Percentiles rank a stretch among this genome's conserved stretches.
phyloP scores from a whole-genome alignment of 164 flowering plant genomes.

The Liriodendron chinense region DNA sequence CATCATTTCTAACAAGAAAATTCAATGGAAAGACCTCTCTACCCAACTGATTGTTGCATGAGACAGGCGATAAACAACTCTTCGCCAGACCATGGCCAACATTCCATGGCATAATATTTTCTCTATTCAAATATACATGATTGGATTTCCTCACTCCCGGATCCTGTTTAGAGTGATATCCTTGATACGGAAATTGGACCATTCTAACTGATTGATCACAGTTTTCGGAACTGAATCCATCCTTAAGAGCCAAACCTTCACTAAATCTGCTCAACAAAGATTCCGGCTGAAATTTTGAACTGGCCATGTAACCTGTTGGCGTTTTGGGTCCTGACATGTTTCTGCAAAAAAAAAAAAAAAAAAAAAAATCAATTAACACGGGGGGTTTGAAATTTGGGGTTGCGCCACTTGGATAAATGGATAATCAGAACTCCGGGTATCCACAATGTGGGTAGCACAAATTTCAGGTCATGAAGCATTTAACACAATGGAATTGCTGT shows the following conservation, averaged over 20 bases:
- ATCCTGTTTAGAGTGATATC: background rate
- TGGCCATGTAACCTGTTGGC: background rate
- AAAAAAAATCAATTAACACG: background rate
- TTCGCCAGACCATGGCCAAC: slow-evolving; percentile 1
- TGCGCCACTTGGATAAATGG: background rate
- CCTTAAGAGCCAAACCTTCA: too few relatives aligned
- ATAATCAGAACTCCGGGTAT: background rate
- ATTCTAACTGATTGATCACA: background rate
- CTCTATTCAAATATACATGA: slow-evolving; percentile 12
- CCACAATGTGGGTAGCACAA: background rate
- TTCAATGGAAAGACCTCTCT: slow-evolving; percentile 6
- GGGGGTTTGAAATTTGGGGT: background rate
- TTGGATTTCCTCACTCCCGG: background rate
- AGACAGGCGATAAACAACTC: background rate
- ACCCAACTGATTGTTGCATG: slow-evolving; percentile 10
- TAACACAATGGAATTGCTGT: background rate
- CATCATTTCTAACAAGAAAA: background rate
- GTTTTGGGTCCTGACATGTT: background rate
- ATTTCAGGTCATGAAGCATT: background rate
- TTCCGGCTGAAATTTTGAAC: background rate
- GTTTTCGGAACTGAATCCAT: too few relatives aligned
- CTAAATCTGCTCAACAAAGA: too few relatives aligned
- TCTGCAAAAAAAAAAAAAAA: background rate
- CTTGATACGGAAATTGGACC: background rate
- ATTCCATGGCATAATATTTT: slow-evolving; percentile 19